phyloP scores from a whole-genome alignment of 768 basidiomycete species.

The Mycena capillaripes region DNA sequence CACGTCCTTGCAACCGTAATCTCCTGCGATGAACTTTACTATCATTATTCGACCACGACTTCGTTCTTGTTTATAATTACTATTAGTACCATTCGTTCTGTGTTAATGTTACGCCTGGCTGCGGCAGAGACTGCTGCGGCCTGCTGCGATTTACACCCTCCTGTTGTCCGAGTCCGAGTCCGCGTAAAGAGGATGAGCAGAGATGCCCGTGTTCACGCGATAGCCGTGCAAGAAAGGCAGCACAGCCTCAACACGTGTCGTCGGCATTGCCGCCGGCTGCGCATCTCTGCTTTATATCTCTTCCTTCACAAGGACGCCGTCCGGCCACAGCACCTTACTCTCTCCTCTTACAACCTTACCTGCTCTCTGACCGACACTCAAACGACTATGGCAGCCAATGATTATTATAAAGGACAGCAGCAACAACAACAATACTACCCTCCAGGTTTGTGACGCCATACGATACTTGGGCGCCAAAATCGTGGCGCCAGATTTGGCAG shows the following conservation, averaged over 20 bases:
- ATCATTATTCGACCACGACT: conserved; percentile 27
- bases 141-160: conserved; percentile 26
- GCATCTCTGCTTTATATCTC: neutral
- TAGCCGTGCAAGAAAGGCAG: too few species aligned
- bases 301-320: neutral
- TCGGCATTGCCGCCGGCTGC: neutral
- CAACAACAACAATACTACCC: conserved; percentile 69
- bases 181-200: neutral
- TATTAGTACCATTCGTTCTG: conserved; percentile 29
- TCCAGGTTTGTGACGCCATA: conserved; percentile 56
- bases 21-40: neutral
- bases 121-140: conserved; percentile 35
- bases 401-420: conserved; percentile 72
- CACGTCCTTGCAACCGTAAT: conserved; percentile 42
- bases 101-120: conserved; percentile 30
- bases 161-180: neutral
- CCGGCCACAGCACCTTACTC: conserved; percentile 4
- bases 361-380: neutral
- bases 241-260: too few species aligned
- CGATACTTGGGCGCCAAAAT: conserved; percentile 15
- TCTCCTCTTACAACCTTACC: conserved; percentile 1
- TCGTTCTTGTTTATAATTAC: conserved; percentile 35
- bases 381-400: conserved; percentile 75
- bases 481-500: conserved; percentile 4
- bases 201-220: too few species aligned